A percentile compares a stretch with the other conserved stretches of the same genome.
Conservation (phyloP, 179 eudicot genomes). For the Monotropa hypopitys region DNA sequence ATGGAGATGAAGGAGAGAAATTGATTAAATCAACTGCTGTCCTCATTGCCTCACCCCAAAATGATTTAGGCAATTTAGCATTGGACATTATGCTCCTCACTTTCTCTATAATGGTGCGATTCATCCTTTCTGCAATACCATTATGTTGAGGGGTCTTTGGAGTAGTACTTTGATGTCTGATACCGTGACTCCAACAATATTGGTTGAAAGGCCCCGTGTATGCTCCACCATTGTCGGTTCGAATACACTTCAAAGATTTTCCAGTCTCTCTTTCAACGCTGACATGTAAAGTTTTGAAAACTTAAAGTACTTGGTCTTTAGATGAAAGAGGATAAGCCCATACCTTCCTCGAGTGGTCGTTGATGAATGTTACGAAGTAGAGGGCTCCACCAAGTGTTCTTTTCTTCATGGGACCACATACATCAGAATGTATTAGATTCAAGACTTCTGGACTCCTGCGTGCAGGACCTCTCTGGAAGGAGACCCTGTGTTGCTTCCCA, state of each 20-base stretch:
- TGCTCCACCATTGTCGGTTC: background rate
- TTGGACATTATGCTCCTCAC: background rate
- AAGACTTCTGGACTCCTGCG: no score
- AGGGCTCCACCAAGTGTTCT: background rate
- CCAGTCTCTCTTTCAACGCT: background rate
- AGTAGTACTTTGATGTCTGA: background rate
- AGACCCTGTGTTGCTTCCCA: no score
- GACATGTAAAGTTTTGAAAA: background rate
- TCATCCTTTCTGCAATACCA: background rate
- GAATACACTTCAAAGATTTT: background rate
- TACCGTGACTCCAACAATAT: background rate
- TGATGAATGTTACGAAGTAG: slow-evolving; percentile 3
- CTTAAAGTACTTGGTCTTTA: background rate
- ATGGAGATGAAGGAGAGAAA: background rate
- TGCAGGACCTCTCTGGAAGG: no score
- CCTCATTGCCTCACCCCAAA: background rate
- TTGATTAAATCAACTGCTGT: background rate
- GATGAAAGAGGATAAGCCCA: background rate
- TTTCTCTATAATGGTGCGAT: background rate
- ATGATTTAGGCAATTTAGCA: background rate
- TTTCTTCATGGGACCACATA: background rate
- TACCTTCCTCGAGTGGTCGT: background rate
- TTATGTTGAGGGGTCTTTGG: background rate
- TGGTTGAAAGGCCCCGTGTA: background rate
- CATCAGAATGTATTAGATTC: background rate